These are phyloP conservation scores for Boletus reticulatus DNA, from an alignment of 768 basidiomycete species.

Conservation along the genomic window DNA sequence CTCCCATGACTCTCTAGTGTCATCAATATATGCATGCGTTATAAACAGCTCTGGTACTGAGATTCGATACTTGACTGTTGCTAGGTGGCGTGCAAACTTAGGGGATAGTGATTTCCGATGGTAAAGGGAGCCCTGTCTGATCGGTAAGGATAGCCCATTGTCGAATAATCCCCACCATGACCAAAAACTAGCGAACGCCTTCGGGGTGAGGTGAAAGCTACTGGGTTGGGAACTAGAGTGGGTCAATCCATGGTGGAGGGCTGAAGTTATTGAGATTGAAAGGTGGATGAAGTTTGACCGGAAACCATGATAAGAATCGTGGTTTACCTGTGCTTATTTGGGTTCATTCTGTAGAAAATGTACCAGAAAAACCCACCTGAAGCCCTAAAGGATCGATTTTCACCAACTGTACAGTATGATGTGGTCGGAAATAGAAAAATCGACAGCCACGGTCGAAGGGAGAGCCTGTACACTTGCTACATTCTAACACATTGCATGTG, in stretches of 20 bases:
- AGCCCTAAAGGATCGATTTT: conserved; percentile 40
- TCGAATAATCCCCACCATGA: conserved; percentile 91
- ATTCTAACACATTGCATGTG: conserved; percentile 65
- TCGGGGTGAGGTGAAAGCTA: conserved; percentile 83
- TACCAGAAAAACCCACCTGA: conserved; percentile 43
- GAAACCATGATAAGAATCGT: conserved; percentile 85
- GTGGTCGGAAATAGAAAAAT: conserved; percentile 74
- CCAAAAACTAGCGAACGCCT: conserved; percentile 86
- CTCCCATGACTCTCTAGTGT: conserved; percentile 75
- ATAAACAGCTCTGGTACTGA: conserved; percentile 75
- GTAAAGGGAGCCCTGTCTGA: conserved; percentile 85
- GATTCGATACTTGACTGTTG: conserved; percentile 89
- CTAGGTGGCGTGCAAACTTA: conserved; percentile 85
- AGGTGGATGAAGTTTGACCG: conserved; percentile 94
- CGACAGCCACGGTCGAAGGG: conserved; percentile 79
- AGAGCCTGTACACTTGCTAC: conserved; percentile 55
- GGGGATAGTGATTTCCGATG: conserved; percentile 69
- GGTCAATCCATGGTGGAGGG: conserved; percentile 36
- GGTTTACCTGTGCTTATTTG: conserved; percentile 33
- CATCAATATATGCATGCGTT: conserved; percentile 84
- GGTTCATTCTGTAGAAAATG: background rate
- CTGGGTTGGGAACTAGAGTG: conserved; percentile 41
- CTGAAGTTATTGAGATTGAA: conserved; percentile 79
- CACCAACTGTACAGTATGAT: conserved; percentile 69
- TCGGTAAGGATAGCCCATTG: conserved; percentile 71